A percentile compares a stretch with the other conserved stretches of the same genome.
phyloP scores from a whole-genome alignment of 163 green algal genomes.

The Smithsoniella earleae region DNA sequence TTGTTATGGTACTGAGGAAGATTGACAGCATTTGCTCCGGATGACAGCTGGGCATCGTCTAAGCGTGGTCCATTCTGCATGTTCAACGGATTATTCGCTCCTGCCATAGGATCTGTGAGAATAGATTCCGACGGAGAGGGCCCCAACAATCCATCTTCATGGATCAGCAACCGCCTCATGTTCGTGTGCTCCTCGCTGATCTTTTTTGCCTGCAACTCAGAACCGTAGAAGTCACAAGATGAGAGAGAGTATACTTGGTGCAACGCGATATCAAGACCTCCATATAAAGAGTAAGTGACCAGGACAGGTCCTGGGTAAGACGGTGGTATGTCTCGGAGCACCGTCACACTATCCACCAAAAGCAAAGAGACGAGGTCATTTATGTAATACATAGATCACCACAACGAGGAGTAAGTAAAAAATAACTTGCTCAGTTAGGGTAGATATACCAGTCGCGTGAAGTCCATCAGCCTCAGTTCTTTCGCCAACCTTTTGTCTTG shows the following conservation, averaged over 20 bases:
- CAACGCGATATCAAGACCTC: too few species aligned
- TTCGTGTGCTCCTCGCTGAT: slow-evolving; percentile 1
- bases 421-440: too few species aligned
- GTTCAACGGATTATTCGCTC: neutral
- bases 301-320: too few species aligned
- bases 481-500: slow-evolving; percentile 13
- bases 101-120: neutral
- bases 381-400: too few species aligned
- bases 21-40: slow-evolving; percentile 11
- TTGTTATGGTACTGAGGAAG: neutral
- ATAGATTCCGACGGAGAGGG: neutral
- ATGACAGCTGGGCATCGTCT: slow-evolving; percentile 12
- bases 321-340: too few species aligned
- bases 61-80: slow-evolving; percentile 3
- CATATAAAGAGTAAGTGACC: too few species aligned
- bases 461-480: slow-evolving; percentile 16
- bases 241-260: too few species aligned
- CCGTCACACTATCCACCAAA: too few species aligned
- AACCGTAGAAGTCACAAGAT: too few species aligned
- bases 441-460: neutral
- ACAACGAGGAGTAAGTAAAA: too few species aligned
- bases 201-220: slow-evolving; percentile 24
- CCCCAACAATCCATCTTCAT: slow-evolving; percentile 6
- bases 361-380: too few species aligned
- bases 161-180: neutral